phyloP scores from a whole-genome alignment of 225 moss, liverwort and hornwort genomes.

The Rhytidiadelphus loreus region DNA sequence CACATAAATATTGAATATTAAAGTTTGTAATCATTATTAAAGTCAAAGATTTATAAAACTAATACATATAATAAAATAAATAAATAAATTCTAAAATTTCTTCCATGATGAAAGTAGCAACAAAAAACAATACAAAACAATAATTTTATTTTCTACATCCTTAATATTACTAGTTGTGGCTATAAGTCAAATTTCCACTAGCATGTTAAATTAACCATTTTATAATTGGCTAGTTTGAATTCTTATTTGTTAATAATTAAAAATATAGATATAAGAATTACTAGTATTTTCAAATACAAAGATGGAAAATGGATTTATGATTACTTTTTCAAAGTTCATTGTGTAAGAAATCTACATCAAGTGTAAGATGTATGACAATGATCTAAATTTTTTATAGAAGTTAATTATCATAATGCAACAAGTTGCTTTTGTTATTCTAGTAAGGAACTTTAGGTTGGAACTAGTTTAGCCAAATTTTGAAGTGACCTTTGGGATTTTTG shows the following conservation, averaged over 20 bases:
- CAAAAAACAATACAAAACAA: background rate
- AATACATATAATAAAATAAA: background rate
- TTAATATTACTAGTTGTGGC: background rate
- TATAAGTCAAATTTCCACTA: background rate
- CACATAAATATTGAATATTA: background rate
- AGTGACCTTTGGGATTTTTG: no score
- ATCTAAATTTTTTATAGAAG: background rate
- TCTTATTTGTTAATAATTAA: background rate
- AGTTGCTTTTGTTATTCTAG: background rate
- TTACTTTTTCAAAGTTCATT: no score
- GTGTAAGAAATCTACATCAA: no score
- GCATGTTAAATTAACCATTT: background rate
- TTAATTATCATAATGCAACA: background rate
- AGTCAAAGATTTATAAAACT: background rate
- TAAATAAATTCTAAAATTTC: background rate
- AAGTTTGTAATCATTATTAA: background rate
- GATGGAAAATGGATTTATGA: no score
- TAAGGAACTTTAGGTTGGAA: accelerated
- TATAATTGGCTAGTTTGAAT: background rate
- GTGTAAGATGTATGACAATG: background rate
- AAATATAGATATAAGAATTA: no score
- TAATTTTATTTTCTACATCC: background rate
- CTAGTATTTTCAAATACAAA: background rate
- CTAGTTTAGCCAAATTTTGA: no score
- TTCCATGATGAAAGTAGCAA: background rate